Base-by-base conservation (phyloP, 257 asterid genomes). In the Capsicum chinense region DNA sequence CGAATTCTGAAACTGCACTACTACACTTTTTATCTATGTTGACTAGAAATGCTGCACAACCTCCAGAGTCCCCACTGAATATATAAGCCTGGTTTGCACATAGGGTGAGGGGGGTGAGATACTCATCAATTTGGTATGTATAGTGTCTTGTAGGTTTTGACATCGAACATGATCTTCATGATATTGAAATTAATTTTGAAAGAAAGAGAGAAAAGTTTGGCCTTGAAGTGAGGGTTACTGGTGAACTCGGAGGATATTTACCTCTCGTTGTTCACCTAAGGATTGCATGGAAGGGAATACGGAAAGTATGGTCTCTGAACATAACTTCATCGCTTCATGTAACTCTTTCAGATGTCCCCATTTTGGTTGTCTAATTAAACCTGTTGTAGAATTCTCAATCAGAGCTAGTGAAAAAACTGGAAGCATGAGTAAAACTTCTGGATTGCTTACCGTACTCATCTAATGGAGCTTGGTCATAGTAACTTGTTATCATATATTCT, bases 11-110 rank as follows among this genome's bases (percentile, higher is more conserved):
- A 95, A 95, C 21, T 85, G 90, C 57, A 94, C 92, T 19, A 17
- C 60, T 14, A 84, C 94, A 33, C 39, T 79, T 11, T 21, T 67
- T 79, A 83, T 91, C 92, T 54, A 69, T 81, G 87, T 95, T 95
- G 82, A 93, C 88, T 5, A 95, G 98, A 90, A 94, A 92, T 44
- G 99, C 98, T 82, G 95, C 93, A 86, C 99, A 95, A 87, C 87
- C 91, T 79, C 92, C 92, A 0, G 88, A 81, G 7, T 87, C 90
- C 83, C 91, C 87, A 9, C 17, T 63, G 67, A 91, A 94, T 59
- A 91, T 89, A 56, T 90, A 92, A 9, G 94, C 99, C 99, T 95
- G 83, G 48, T 7, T 78, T 76, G 85, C 37, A 21, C 15, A n/a
- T 21, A 42, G 26, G 26, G 64, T 26, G 26, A 15, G 4, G 56